Conservation (phyloP, 1,284 basidiomycete genomes). For the Cutaneotrichosporon spelunceum region DNA sequence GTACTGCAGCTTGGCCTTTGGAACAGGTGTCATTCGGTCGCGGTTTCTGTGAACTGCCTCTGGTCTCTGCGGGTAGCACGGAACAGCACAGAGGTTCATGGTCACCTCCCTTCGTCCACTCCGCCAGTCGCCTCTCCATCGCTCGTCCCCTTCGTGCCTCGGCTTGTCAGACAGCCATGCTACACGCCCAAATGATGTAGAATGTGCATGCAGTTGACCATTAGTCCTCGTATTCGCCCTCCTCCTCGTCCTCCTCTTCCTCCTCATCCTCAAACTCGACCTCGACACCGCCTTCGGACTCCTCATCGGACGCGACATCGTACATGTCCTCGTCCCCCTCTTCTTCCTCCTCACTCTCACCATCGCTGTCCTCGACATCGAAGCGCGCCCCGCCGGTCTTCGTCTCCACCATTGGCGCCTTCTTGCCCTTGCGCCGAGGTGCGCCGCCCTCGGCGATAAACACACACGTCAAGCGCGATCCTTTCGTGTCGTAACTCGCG, state of each 20-base stretch:
- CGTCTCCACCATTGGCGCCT: slow-evolving; percentile 49
- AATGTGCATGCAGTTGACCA: neutral
- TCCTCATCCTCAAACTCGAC: slow-evolving; percentile 5
- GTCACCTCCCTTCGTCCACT: too few species aligned
- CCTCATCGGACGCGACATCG: slow-evolving; percentile 32
- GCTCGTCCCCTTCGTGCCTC: too few species aligned
- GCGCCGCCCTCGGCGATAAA: slow-evolving; percentile 61
- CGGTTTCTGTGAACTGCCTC: too few species aligned
- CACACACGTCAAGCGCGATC: slow-evolving; percentile 75
- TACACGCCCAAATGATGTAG: neutral
- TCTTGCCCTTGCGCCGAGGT: slow-evolving; percentile 26
- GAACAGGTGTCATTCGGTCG: too few species aligned
- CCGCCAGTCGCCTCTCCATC: too few species aligned
- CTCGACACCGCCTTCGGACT: slow-evolving; percentile 50
- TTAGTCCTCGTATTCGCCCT: slow-evolving; percentile 13
- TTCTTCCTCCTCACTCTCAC: slow-evolving; percentile 32
- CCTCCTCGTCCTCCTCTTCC: slow-evolving; percentile 10
- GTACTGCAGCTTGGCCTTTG: too few species aligned
- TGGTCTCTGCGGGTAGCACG: too few species aligned
- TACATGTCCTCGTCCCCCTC: slow-evolving; percentile 28
- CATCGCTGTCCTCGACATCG: slow-evolving; percentile 30
- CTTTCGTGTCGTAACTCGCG: slow-evolving; percentile 74
- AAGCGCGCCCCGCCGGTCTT: slow-evolving; percentile 31
- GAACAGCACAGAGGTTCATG: too few species aligned
- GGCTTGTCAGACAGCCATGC: too few species aligned